phyloP scores from a whole-genome alignment of 768 basidiomycete species.

The Scleroderma citrinum region DNA sequence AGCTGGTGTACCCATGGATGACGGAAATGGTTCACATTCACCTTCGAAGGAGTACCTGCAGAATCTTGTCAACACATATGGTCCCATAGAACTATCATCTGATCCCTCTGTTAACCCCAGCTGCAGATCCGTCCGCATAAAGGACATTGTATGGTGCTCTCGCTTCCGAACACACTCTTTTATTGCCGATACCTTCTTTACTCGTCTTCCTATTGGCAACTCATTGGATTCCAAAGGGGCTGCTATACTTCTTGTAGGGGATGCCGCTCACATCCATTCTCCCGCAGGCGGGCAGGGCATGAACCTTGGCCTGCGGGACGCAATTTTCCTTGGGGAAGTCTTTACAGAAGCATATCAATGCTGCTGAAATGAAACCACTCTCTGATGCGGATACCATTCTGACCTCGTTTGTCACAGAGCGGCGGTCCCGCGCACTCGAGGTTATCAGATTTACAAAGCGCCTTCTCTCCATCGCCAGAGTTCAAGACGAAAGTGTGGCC shows the following conservation, averaged over 20 bases:
- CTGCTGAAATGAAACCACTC: constrained; percentile 57
- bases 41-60: constrained; percentile 41
- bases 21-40: constrained; percentile 31
- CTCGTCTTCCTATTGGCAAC: no score
- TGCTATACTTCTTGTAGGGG: no score
- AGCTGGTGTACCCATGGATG: constrained; percentile 31
- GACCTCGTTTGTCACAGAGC: constrained; percentile 28
- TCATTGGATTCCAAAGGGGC: no score
- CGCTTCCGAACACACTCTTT: no score
- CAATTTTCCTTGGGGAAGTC: constrained; percentile 32
- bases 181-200: no score
- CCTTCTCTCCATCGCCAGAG: constrained; percentile 18
- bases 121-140: no score
- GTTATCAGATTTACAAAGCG: constrained; percentile 39
- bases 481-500: constrained; percentile 14
- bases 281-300: no score
- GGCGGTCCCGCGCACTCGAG: constrained; percentile 35
- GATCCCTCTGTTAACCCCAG: constrained; percentile 29
- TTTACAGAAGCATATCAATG: constrained; percentile 53
- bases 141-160: no score
- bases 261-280: no score
- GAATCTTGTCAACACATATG: constrained; percentile 34
- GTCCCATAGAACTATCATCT: constrained; percentile 29
- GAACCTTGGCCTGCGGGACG: constrained; percentile 18
- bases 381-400: constrained; percentile 42